phyloP scores from a whole-genome alignment of 345 rosid genomes.

The Barbarea vulgaris region DNA sequence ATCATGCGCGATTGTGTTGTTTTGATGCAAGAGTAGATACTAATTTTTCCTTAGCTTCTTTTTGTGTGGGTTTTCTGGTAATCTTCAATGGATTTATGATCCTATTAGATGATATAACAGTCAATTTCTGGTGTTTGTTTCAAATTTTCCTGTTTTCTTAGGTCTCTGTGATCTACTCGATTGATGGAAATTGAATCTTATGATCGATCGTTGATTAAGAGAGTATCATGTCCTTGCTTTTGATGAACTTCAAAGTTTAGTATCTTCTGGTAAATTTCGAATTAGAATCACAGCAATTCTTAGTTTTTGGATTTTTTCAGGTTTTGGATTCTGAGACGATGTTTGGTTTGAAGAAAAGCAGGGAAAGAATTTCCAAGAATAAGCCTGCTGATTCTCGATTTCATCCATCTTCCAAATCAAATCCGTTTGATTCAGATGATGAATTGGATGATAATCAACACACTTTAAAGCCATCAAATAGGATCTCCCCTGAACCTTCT shows the following conservation, averaged over 20 bases:
- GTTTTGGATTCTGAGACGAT: constrained; percentile 37
- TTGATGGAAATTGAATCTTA: constrained; percentile 1
- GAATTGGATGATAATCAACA: constrained; percentile 50
- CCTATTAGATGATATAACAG: neutral
- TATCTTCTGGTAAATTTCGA: neutral
- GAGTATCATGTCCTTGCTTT: neutral
- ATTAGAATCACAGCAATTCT: neutral
- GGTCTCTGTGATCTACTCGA: neutral
- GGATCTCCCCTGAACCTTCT: constrained; percentile 56
- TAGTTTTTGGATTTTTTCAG: neutral
- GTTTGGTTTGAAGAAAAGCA: constrained; percentile 63
- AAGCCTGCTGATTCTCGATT: constrained; percentile 45
- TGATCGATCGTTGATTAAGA: constrained; percentile 7
- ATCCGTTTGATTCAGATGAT: constrained; percentile 87
- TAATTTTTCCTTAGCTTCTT: neutral
- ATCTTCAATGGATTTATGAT: neutral
- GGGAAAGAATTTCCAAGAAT: constrained; percentile 49
- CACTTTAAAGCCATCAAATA: constrained; percentile 54
- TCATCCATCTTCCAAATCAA: constrained; percentile 47
- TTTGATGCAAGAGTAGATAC: neutral
- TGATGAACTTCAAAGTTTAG: constrained; percentile 5
- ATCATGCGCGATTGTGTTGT: neutral
- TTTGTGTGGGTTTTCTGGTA: neutral
- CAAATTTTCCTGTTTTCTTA: neutral
- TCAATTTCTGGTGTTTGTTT: neutral